Base-by-base conservation (phyloP, 1,139 yeast genomes). In the Petasospora fabianii region DNA sequence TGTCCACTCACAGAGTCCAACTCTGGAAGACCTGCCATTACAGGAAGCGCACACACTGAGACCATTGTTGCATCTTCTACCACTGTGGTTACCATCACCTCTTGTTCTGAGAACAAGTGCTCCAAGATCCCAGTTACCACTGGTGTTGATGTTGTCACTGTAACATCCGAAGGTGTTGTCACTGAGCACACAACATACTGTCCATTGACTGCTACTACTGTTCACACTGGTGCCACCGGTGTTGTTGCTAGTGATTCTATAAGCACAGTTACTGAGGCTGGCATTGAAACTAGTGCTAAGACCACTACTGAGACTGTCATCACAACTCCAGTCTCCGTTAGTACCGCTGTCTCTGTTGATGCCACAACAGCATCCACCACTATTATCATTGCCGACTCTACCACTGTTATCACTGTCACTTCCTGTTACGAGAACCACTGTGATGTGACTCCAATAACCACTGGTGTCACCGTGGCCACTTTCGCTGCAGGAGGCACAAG, bases 151-250 rank as follows among this genome's bases (percentile, higher is more conserved):
- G 48, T 45, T 31, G 42, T 44, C 15, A 46, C 51, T 17, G 13
- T 16, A 6, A 39, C 47, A 28, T 10, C 16, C 5, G 32, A 19
- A 17, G 62, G 61, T 20, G 46, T 55, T 24, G 51, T 49, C 15
- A 60, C 65, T 6, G 49, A 42, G 3, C 60, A 51, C 38, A 61
- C 65, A 9, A 61, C 67, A 7, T 62, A 61, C 57, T 61, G 65
- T 39, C 64, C 66, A 33, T 27, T 38, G 34, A 14, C 38, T 14
- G 18, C 24, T 17, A 19, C 24, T n/a, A 16, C 24, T 19, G n/a
- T 16, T 10, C n/a, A 12, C 16, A 5, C 28, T n/a, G 24, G 8
- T 17, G 13, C 35, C 21, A n/a, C n/a, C n/a, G n/a, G n/a, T n/a
- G n/a, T n/a, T n/a, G n/a, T n/a, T n/a, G n/a, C n/a, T n/a, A n/a